Evolutionary conservation across 2,329 filamentous ascomycete species (phyloP), one percentile per base, ranked within the genome.

Genomic region (Alternaria ventricosa): DNA sequence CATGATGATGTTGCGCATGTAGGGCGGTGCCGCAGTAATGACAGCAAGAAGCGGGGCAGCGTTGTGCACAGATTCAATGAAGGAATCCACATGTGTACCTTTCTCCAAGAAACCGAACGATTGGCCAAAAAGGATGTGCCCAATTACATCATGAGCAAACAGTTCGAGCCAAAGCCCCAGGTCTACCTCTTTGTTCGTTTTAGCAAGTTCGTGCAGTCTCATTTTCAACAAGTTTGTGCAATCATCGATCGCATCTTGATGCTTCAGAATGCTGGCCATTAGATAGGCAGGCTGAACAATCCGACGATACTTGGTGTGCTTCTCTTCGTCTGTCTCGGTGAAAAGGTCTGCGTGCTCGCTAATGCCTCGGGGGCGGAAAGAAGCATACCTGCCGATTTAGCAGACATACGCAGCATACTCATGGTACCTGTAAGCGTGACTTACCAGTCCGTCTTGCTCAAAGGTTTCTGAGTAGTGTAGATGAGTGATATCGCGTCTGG

Each of bases 21-120:
- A 78, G 2, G 68, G 66, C n/a, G 76, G 74, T 55, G 69, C 69
- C 41, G 71, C 70, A 9, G 69, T 72, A 60, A 66, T 78, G 67
- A 69, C 67, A 69, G 54, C 78, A 33, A 74, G 50, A 15, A 70
- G 72, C 33, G 68, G 81, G 66, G 75, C 80, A 15, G 78, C 59
- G 8, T 61, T 75, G 43, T 81, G 76, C 0, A 82, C 68, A 1
- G 81, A 73, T 12, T 75, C 65, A 13, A 84, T 79, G 53, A 77
- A 81, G 8, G 75, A 75, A 23, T 79, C 77, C 57, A 81, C 69
- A 61, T 85, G 83, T 3, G 67, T 59, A 2, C 78, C 74, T 7
- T 75, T 67, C 23, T 82, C 70, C 55, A 84, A 71, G 65, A 83
- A 84, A 3, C 82, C 82, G 55, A 83, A 81, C 55, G 76, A 76